Evolutionary conservation across 768 basidiomycete genomes (phyloP).

Genomic region (Hygrophoropsis aurantiaca): DNA sequence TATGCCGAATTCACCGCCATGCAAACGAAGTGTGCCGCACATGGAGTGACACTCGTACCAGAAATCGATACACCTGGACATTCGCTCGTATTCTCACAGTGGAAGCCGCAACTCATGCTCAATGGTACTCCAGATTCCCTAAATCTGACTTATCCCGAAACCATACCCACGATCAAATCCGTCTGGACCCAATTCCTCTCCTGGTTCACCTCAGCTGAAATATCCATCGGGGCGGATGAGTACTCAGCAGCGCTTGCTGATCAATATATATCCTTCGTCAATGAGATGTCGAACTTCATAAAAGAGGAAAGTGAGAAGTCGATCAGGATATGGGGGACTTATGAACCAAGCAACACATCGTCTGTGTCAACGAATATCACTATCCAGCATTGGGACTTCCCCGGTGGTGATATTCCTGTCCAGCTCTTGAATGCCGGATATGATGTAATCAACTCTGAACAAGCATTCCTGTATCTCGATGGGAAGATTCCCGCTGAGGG

Average conservation of each 20-base stretch:
- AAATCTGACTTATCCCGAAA: slow-evolving; percentile 40
- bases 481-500: slow-evolving; percentile 33
- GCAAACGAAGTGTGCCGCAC: slow-evolving; percentile 36
- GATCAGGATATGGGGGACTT: slow-evolving; percentile 43
- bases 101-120: slow-evolving; percentile 43
- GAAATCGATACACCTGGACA: slow-evolving; percentile 47
- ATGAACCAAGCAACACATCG: slow-evolving; percentile 35
- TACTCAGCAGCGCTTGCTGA: slow-evolving; percentile 37
- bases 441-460: slow-evolving; percentile 36
- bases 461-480: slow-evolving; percentile 35
- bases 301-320: slow-evolving; percentile 29
- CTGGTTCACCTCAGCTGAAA: slow-evolving; percentile 38
- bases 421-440: slow-evolving; percentile 34
- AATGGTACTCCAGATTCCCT: slow-evolving; percentile 34
- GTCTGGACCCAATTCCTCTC: slow-evolving; percentile 43
- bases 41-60: slow-evolving; percentile 39
- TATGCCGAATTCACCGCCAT: slow-evolving; percentile 28
- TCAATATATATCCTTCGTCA: slow-evolving; percentile 43
- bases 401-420: slow-evolving; percentile 30
- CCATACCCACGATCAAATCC: slow-evolving; percentile 40
- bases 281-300: slow-evolving; percentile 41
- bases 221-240: slow-evolving; percentile 49
- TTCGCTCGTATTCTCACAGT: slow-evolving; percentile 43
- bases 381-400: slow-evolving; percentile 45
- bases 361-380: slow-evolving; percentile 40